Base-by-base conservation (phyloP, 2,329 filamentous ascomycete genomes). In the Pseudocercospora macadamiae region DNA sequence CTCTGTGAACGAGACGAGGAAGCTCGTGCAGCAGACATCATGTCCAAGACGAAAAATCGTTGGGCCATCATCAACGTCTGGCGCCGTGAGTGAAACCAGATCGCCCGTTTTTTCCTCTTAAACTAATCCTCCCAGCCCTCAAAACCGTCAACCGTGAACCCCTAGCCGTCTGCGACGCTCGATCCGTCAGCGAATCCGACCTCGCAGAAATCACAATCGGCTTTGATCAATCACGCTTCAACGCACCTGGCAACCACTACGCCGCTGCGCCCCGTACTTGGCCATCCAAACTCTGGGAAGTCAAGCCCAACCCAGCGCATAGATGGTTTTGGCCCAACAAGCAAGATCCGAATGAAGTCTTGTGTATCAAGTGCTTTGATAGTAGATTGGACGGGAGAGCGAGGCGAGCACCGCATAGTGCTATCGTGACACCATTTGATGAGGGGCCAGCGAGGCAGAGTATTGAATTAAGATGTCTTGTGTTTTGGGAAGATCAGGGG, bases 51-150 rank as follows among this genome's bases (percentile, higher is more conserved):
- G 5, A 54, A 54, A 23, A 54, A 25, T 16, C 12, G 51, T 16
- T 54, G 51, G 51, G 51, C 51, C 5, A 54, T 54, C 34, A 39
- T 54, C 51, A 54, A 54, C 25, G 25, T 54, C 28, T 54, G 51
- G 51, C 51, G 51, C 5, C 32, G 32, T 36, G 8, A 36, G 32
- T 36, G 16, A 16, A 12, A 36, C 8, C 32, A 36, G 32, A 14
- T 8, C 32, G 16, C 10, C 12, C 32, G 8, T 1, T 36, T 12
- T 16, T 36, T n/a, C n/a, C n/a, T n/a, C n/a, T n/a, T n/a, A n/a
- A 6, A 36, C 8, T 14, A 4, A 36, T 36, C 32, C 12, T 14
- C 4, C 4, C 32, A 26, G 25, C 51, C 25, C 34, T 54, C 30
- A 21, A 16, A 10, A 19, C 16, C n/a, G 51, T 54, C 30, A 54